Conservation (phyloP, 805 yeast genomes). For the Ogataea pini region DNA sequence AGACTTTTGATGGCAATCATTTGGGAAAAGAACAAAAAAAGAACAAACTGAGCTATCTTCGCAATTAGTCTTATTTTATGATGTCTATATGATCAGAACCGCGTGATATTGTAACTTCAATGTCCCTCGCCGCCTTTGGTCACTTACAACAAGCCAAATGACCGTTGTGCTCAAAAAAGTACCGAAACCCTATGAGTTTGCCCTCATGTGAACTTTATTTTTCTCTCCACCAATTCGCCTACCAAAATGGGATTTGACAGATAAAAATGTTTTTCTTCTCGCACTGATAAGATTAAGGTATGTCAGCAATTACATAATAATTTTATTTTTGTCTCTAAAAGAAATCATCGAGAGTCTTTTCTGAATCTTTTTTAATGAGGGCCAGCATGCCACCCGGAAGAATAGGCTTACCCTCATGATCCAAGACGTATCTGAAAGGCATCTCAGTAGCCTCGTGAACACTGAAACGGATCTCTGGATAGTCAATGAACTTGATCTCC, state of each 20-base stretch:
- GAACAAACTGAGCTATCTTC: too few relatives aligned
- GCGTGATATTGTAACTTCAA: too few relatives aligned
- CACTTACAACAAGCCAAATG: too few relatives aligned
- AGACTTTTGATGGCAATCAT: background rate
- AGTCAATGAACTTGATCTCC: constrained; percentile 81
- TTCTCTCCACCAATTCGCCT: background rate
- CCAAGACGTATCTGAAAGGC: constrained; percentile 92
- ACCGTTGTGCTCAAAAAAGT: too few relatives aligned
- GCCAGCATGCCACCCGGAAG: constrained; percentile 91
- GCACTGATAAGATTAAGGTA: background rate
- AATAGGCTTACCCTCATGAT: constrained; percentile 66
- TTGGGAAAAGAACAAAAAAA: background rate
- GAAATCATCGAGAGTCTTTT: constrained; percentile 76
- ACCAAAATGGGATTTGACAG: background rate
- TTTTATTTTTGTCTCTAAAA: too few relatives aligned
- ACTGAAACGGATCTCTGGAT: constrained; percentile 88
- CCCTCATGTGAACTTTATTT: background rate
- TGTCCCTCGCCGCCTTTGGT: too few relatives aligned
- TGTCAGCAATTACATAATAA: background rate
- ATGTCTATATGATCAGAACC: too few relatives aligned
- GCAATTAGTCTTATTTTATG: too few relatives aligned
- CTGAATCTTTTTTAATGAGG: constrained; percentile 81
- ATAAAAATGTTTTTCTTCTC: background rate
- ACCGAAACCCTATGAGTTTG: background rate
- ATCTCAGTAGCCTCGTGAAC: constrained; percentile 92